Evolutionary conservation across 75 land plant genomes (phyloP).

Genomic region (Gnetum montanum): DNA sequence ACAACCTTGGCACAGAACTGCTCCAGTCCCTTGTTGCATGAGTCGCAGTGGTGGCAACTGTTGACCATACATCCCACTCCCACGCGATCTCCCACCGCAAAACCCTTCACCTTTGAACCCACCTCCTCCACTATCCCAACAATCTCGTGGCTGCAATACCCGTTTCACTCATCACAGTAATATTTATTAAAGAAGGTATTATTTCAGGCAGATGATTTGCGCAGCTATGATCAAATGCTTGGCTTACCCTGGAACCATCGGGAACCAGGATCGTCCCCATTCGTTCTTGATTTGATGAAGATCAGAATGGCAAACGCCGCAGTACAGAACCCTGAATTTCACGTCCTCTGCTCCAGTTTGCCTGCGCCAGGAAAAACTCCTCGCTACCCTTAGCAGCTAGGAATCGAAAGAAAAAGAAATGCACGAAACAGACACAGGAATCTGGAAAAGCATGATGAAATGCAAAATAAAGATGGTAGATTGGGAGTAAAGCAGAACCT

Average conservation of each 20-base stretch:
- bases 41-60: conserved; percentile 44
- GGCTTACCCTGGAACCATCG: conserved; percentile 54
- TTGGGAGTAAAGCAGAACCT: too few relatives aligned
- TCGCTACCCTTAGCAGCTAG: too few relatives aligned
- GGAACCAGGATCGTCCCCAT: conserved; percentile 28
- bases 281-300: conserved; percentile 36
- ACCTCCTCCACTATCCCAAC: conserved; percentile 59
- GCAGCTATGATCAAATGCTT: background rate
- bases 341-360: conserved; percentile 27
- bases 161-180: too few relatives aligned
- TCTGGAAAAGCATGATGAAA: too few relatives aligned
- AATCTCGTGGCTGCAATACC: conserved; percentile 76
- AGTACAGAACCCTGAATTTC: conserved; percentile 23
- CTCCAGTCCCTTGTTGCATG: conserved; percentile 35
- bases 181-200: too few relatives aligned
- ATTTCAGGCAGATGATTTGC: too few relatives aligned
- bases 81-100: conserved; percentile 50
- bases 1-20: conserved; percentile 40
- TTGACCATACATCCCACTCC: conserved; percentile 53
- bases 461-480: too few relatives aligned
- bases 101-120: conserved; percentile 41
- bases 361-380: conserved; percentile 5
- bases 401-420: too few relatives aligned
- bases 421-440: too few relatives aligned
- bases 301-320: conserved; percentile 51